Base-by-base conservation (phyloP, 2,329 filamentous ascomycete genomes). In the Pseudophaeomoniella oleicola region DNA sequence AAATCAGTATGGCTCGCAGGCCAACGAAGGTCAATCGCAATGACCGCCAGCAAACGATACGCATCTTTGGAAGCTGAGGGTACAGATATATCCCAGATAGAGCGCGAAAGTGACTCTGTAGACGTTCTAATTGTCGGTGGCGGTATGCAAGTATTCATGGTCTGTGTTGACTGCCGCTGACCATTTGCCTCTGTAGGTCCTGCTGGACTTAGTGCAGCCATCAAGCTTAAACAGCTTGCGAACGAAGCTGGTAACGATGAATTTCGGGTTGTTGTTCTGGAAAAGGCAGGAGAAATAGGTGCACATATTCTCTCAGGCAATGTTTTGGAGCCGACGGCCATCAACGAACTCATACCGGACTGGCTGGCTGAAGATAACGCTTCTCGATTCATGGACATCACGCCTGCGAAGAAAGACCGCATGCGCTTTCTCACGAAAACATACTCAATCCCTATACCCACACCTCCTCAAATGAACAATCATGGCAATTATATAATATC, bases 401-500 rank as follows among this genome's bases (percentile, higher is more conserved):
- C 90, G 1, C 79, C 86, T 14, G 88, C 86, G 3, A 80, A 74
- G 44, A 66, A 65, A 35, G 90, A 98, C 52, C 79, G 77, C 60
- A 94, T 98, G 88, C 79, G 84, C 48, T 94, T 94, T 60, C 70
- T 98, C 42, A 96, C 88, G 33, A 81, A 87, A 63, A 81, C 69
- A 37, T 67, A 67, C 42, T 67, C 86, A 0, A 75, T 93, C 39
- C 84, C 85, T 4, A 66, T 96, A 37, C 90, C 88, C 1, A 76
- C 79, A 10, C 90, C 90, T 32, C 90, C 90, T 19, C 90, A 96
- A 64, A 98, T 98, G 90, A 76, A 87, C 66, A 98, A 98, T 57
- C 75, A 93, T 51, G 90, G 90, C 47, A 98, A 98, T 62, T 96
- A 92, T 59, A 98, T 98, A 47, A 77, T 98, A 52, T 93, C 84